Evolutionary conservation across 2,329 filamentous ascomycete genomes (phyloP).

Genomic region (Cadophora luteo-olivacea): DNA sequence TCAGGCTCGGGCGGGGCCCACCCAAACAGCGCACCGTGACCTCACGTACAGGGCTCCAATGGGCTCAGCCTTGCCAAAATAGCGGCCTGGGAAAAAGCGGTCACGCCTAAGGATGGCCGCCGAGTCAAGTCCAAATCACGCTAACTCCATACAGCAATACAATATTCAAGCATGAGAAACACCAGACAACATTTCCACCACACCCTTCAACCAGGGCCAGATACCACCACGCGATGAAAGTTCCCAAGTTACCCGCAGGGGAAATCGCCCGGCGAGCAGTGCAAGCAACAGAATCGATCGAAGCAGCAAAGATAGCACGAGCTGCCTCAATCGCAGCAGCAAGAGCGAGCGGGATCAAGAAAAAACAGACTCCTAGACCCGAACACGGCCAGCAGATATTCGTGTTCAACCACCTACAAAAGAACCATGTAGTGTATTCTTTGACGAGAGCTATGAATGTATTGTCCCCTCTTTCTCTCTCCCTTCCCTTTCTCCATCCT

Average conservation of each 20-base stretch:
- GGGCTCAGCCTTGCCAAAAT: neutral
- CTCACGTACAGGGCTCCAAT: too few species aligned
- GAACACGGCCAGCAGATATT: constrained; percentile 48
- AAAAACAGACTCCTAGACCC: constrained; percentile 24
- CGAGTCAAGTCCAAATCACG: neutral
- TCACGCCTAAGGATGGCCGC: constrained; percentile 6
- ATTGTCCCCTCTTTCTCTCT: neutral
- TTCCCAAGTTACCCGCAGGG: constrained; percentile 13
- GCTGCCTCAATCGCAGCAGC: neutral
- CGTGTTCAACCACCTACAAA: constrained; percentile 48
- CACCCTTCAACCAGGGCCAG: neutral
- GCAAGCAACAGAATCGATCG: constrained; percentile 20
- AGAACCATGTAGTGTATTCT: constrained; percentile 50
- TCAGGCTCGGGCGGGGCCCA: neutral
- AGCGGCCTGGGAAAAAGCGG: neutral
- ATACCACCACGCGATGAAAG: constrained; percentile 17
- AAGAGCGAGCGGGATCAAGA: constrained; percentile 4
- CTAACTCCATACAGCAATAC: constrained; percentile 8
- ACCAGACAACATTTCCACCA: neutral
- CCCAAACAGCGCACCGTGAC: neutral
- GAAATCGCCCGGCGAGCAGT: constrained; percentile 23
- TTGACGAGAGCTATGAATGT: constrained; percentile 47
- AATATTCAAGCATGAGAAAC: constrained; percentile 3
- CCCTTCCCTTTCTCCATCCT: neutral
- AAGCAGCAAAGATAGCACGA: constrained; percentile 11